Evolutionary conservation across 2,329 filamentous ascomycete species (phyloP).

Genomic region (Fusarium compactum): DNA sequence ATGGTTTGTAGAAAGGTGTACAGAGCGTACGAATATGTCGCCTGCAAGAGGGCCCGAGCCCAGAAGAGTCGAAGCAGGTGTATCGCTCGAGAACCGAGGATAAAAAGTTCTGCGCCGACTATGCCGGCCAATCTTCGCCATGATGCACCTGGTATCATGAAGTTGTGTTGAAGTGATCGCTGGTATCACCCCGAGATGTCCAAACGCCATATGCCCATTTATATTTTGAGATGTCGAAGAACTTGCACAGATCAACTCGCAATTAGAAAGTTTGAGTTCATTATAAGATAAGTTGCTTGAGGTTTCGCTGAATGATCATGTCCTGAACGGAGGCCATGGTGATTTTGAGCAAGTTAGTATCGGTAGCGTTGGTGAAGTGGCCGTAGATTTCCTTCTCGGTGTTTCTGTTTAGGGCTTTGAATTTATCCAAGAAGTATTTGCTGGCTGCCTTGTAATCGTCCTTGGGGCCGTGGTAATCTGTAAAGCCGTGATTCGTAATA

Average conservation of each 20-base stretch:
- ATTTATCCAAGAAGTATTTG: conserved; percentile 87
- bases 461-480: conserved; percentile 79
- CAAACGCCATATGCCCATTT: conserved; percentile 10
- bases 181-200: conserved; percentile 3
- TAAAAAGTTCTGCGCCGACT: not conserved
- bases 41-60: conserved; percentile 9
- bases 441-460: conserved; percentile 79
- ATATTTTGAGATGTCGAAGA: conserved; percentile 5
- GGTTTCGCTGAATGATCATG: conserved; percentile 87
- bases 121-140: not conserved
- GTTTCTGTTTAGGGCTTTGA: conserved; percentile 79
- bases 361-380: conserved; percentile 72
- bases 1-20: conserved; percentile 6
- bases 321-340: conserved; percentile 89
- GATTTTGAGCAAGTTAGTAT: conserved; percentile 83
- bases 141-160: not conserved
- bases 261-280: conserved; percentile 5
- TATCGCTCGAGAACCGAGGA: conserved; percentile 9
- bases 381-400: conserved; percentile 73
- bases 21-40: conserved; percentile 11
- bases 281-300: conserved; percentile 76
- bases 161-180: not conserved
- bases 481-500: conserved; percentile 79
- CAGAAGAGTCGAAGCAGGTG: conserved; percentile 1
- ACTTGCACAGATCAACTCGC: conserved; percentile 5